These are phyloP conservation scores for Parascedosporium putredinis DNA, from an alignment of 2,329 filamentous ascomycete genomes.

Conservation along the genomic window DNA sequence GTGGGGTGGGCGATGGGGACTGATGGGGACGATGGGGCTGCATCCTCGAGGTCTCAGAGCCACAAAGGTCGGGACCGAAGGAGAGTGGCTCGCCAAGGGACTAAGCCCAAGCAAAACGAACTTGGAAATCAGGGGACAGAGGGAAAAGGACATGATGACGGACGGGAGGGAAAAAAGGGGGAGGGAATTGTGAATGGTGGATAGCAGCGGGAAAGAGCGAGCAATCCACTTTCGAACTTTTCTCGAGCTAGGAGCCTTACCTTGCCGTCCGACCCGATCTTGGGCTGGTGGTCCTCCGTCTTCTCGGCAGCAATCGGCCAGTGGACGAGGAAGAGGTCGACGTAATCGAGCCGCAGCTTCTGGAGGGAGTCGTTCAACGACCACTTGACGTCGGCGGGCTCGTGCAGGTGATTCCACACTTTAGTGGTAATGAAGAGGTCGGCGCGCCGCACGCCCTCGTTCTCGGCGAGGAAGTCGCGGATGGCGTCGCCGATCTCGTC, in stretches of 20 bases:
- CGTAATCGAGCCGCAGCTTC: conserved; percentile 45
- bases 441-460: conserved; percentile 16
- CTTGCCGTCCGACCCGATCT: conserved; percentile 14
- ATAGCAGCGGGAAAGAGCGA: too few relatives aligned
- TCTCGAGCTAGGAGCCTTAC: conserved; percentile 30
- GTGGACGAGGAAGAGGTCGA: conserved; percentile 45
- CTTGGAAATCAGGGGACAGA: too few relatives aligned
- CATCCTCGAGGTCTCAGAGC: conserved; percentile 9
- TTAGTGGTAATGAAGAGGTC: conserved; percentile 31
- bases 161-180: conserved; percentile 27
- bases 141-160: too few relatives aligned
- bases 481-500: conserved; percentile 36
- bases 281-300: conserved; percentile 29
- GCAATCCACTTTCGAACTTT: too few relatives aligned
- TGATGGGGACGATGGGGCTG: not conserved
- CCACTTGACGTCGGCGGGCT: conserved; percentile 46
- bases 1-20: too few relatives aligned
- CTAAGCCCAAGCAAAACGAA: too few relatives aligned
- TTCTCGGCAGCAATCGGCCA: conserved; percentile 47
- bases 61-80: too few relatives aligned
- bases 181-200: too few relatives aligned
- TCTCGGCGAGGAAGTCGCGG: conserved; percentile 17
- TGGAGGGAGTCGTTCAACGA: conserved; percentile 46
- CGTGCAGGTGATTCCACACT: conserved; percentile 50
- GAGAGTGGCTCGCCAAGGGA: too few relatives aligned